Evolutionary conservation across 164 flowering plant species (phyloP).

Genomic region (Macadamia integrifolia): DNA sequence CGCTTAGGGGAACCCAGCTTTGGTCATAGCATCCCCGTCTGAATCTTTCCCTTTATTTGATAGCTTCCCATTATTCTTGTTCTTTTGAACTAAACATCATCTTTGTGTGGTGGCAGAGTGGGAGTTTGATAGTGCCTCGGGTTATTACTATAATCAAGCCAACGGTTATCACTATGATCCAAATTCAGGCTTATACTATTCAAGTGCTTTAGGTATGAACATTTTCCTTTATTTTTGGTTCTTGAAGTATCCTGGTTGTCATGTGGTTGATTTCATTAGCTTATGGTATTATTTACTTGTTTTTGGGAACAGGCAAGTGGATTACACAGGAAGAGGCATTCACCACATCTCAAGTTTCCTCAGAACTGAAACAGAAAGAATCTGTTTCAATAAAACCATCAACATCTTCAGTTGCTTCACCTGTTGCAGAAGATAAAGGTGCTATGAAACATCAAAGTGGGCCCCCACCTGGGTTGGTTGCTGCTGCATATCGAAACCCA

Average conservation of each 20-base stretch:
- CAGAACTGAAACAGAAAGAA: constrained; percentile 25
- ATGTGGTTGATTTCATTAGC: not conserved
- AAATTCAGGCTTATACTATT: constrained; percentile 82
- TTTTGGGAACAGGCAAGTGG: constrained; percentile 67
- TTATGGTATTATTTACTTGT: not conserved
- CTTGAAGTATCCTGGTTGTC: not conserved
- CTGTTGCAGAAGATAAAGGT: constrained; percentile 25
- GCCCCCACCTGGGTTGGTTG: constrained; percentile 63
- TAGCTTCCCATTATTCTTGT: not conserved
- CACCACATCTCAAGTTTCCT: constrained; percentile 34
- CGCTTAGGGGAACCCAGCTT: too few species aligned
- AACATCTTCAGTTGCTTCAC: constrained; percentile 10
- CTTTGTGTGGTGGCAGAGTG: constrained; percentile 60
- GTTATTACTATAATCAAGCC: constrained; percentile 60
- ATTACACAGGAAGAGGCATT: constrained; percentile 76
- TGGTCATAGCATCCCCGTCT: not conserved
- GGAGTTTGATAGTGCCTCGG: constrained; percentile 63
- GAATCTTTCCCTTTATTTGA: not conserved
- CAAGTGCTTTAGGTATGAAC: constrained; percentile 61
- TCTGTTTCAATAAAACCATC: constrained; percentile 28
- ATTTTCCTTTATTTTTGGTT: not conserved
- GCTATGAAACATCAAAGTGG: constrained; percentile 33
- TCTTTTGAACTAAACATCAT: constrained; percentile 29
- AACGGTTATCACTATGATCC: constrained; percentile 69
- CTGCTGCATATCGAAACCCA: constrained; percentile 54